A percentile compares a stretch with the other conserved stretches of the same genome.
These are phyloP conservation scores for Beta vulgaris DNA, from an alignment of 148 eudicot species.

Conservation along the genomic window DNA sequence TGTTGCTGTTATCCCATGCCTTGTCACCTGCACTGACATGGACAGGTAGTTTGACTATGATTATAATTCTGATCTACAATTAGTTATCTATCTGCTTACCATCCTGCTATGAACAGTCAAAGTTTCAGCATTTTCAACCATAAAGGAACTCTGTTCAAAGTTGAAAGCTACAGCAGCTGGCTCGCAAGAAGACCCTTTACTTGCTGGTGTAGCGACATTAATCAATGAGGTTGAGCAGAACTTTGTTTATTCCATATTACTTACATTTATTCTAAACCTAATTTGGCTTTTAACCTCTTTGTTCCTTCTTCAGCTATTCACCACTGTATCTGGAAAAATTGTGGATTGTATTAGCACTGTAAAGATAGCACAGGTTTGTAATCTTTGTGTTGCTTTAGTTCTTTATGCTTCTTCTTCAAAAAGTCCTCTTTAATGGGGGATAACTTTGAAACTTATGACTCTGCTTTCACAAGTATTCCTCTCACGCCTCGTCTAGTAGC, in stretches of 20 bases:
- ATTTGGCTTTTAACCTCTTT: constrained; percentile 16
- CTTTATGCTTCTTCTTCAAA: neutral
- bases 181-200: constrained; percentile 35
- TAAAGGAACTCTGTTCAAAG: constrained; percentile 73
- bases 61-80: neutral
- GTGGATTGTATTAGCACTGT: constrained; percentile 58
- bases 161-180: constrained; percentile 35
- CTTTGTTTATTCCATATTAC: neutral
- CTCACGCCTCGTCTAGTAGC: too few species aligned
- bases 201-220: constrained; percentile 37
- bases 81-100: constrained; percentile 10
- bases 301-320: constrained; percentile 52
- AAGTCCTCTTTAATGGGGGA: neutral
- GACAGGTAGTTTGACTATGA: constrained; percentile 51
- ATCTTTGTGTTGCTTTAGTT: neutral
- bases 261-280: neutral
- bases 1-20: constrained; percentile 45
- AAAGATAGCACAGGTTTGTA: constrained; percentile 78
- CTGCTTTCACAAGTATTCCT: too few species aligned
- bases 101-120: constrained; percentile 55
- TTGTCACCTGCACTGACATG: constrained; percentile 68
- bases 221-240: constrained; percentile 56
- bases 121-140: constrained; percentile 59
- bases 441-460: neutral
- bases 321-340: constrained; percentile 51